Conservation (phyloP, 2,329 filamentous ascomycete genomes). For the Cylindrodendrum hubeiense region DNA sequence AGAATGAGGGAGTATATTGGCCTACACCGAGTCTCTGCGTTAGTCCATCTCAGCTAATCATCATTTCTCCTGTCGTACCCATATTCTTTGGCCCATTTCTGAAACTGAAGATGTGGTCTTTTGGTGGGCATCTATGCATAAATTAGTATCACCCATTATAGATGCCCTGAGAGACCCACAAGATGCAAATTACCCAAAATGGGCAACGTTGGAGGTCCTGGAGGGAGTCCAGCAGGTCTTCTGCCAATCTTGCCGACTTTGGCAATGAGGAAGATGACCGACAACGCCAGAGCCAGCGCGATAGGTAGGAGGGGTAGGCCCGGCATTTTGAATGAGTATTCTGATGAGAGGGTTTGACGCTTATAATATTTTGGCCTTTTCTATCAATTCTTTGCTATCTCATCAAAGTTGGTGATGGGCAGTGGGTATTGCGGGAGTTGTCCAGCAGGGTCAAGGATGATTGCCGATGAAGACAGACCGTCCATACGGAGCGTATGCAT, state of each 20-base stretch:
- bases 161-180: neutral
- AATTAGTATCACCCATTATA: neutral
- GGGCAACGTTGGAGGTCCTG: neutral
- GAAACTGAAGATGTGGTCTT: conserved; percentile 2
- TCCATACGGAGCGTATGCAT: neutral
- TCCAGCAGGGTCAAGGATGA: neutral
- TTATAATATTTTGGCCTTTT: neutral
- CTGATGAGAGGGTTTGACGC: neutral
- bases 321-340: no score
- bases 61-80: neutral
- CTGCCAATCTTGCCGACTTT: neutral
- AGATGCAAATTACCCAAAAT: neutral
- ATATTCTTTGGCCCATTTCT: conserved; percentile 11
- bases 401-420: no score
- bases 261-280: neutral
- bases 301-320: neutral
- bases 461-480: neutral
- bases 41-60: no score
- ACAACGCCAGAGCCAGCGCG: neutral
- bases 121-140: conserved; percentile 4
- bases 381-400: no score
- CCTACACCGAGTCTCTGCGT: no score
- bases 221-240: neutral
- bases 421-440: no score
- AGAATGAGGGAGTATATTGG: conserved; percentile 21